Conservation (phyloP, 441 rosid species). For the Biscutella laevigata region DNA sequence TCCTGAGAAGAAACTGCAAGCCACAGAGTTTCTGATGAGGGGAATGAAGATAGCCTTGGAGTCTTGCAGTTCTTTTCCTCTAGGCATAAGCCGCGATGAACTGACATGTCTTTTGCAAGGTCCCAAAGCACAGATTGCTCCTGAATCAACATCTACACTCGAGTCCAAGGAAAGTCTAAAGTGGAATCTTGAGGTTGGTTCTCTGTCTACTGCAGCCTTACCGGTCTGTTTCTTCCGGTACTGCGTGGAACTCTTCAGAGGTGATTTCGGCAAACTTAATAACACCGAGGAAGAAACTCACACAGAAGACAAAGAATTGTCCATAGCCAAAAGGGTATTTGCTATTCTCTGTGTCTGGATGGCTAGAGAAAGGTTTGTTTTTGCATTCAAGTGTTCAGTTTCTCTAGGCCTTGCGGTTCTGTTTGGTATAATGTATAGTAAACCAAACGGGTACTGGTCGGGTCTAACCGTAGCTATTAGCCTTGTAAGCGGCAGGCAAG, state of each 20-base stretch:
- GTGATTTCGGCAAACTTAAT: slow-evolving; percentile 27
- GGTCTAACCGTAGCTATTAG: slow-evolving; percentile 70
- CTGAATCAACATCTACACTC: slow-evolving; percentile 33
- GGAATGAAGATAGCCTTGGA: slow-evolving; percentile 60
- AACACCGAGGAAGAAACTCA: slow-evolving; percentile 18
- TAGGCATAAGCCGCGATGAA: slow-evolving; percentile 33
- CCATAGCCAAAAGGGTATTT: slow-evolving; percentile 16
- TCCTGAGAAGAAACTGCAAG: slow-evolving; percentile 32
- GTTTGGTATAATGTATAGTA: slow-evolving; percentile 49
- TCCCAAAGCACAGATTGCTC: slow-evolving; percentile 28
- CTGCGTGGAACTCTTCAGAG: slow-evolving; percentile 50
- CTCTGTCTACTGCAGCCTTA: slow-evolving; percentile 34
- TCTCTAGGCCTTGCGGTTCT: slow-evolving; percentile 68
- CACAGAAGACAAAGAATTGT: slow-evolving; percentile 6
- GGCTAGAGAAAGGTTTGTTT: slow-evolving; percentile 35
- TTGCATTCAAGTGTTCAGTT: slow-evolving; percentile 60
- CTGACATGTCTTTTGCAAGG: slow-evolving; percentile 24
- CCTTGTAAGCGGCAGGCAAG: slow-evolving; percentile 49
- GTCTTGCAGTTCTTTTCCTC: slow-evolving; percentile 45
- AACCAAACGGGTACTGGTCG: slow-evolving; percentile 59
- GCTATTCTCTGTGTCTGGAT: slow-evolving; percentile 14
- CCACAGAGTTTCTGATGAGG: slow-evolving; percentile 36
- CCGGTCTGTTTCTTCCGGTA: slow-evolving; percentile 50
- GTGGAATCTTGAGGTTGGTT: slow-evolving; percentile 21
- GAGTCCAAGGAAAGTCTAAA: slow-evolving; percentile 24